Conservation (phyloP, 1,284 basidiomycete species). For the Cutaneotrichosporon mucoides region DNA sequence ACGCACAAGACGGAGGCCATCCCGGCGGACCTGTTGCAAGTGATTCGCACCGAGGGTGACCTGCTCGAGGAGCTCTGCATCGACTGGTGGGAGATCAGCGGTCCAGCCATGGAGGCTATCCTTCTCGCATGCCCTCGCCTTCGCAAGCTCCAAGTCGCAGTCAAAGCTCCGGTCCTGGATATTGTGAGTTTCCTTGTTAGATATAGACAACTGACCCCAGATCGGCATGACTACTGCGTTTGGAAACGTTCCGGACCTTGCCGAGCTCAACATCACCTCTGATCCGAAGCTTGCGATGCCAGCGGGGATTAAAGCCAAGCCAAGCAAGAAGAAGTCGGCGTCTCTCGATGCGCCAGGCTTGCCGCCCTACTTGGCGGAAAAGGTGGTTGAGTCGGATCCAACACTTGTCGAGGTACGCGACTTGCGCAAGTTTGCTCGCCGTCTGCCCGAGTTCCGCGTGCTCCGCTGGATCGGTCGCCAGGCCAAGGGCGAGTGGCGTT, state of each 20-base stretch:
- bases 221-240: constrained; percentile 22
- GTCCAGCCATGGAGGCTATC: constrained; percentile 17
- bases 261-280: constrained; percentile 19
- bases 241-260: constrained; percentile 16
- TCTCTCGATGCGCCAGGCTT: background rate
- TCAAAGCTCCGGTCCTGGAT: constrained; percentile 18
- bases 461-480: constrained; percentile 29
- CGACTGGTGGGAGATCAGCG: constrained; percentile 30
- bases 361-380: constrained; percentile 10
- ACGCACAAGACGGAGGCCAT: constrained; percentile 10
- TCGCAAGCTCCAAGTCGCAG: constrained; percentile 16
- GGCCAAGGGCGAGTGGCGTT: constrained; percentile 32
- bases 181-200: constrained; percentile 12
- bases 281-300: constrained; percentile 12
- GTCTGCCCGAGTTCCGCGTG: constrained; percentile 22
- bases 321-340: constrained; percentile 4
- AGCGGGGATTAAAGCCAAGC: constrained; percentile 9
- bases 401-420: constrained; percentile 27
- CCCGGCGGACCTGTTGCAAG: constrained; percentile 15
- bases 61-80: constrained; percentile 21
- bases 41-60: constrained; percentile 16
- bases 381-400: constrained; percentile 18
- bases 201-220: constrained; percentile 5
- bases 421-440: constrained; percentile 28
- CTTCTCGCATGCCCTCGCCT: constrained; percentile 15